Base-by-base conservation (phyloP, 768 basidiomycete genomes). In the Leccinum incarnatum region DNA sequence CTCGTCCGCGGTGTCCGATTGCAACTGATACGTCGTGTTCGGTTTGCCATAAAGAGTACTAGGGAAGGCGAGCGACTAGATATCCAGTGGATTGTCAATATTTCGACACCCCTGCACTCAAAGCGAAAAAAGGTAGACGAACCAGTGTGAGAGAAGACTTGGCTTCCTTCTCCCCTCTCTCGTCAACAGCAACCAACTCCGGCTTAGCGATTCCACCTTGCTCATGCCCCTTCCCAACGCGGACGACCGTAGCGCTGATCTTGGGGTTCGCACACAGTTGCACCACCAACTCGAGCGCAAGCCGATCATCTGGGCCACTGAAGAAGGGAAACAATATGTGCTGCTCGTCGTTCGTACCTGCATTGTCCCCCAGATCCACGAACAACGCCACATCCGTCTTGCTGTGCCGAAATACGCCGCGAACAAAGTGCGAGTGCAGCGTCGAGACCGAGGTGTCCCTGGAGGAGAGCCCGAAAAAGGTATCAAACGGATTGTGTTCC, bases 241-340 rank as follows among this genome's bases (percentile, higher is more conserved):
- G 78, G 2, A 96, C 75, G 0, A 93, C 83, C 0, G 90, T 93
- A 1, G 92, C 97, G 5, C 73, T 82, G 0, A 92, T 80, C 36
- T 71, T 74, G 0, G 81, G 70, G 60, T 88, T 87, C 32, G 74
- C 72, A 56, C 94, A 90, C 29, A 90, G 68, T 70, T 98, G 95
- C 34, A 91, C 83, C 4, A 93, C 83, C 66, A 98, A 85, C 30
- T 81, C 75, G 27, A 98, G 75, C 0, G 93, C 92, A 21, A 93
- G 78, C 1, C 97, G 85, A 70, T 98, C 96, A 69, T 99, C 96
- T 0, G 93, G 87, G 0, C 96, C 96, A 37, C 96, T 96, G 69
- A 93, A 90, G 83, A 96, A 98, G 0, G 95, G 91, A 45, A 95
- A 69, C 70, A 95, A 85, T 29, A 98, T 67, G 62, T 91, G 91